Percentiles rank a stretch among this genome's conserved stretches.
Evolutionary conservation across 352 stramenopile genomes (phyloP).

Genomic region (Globisporangium cederbergense): DNA sequence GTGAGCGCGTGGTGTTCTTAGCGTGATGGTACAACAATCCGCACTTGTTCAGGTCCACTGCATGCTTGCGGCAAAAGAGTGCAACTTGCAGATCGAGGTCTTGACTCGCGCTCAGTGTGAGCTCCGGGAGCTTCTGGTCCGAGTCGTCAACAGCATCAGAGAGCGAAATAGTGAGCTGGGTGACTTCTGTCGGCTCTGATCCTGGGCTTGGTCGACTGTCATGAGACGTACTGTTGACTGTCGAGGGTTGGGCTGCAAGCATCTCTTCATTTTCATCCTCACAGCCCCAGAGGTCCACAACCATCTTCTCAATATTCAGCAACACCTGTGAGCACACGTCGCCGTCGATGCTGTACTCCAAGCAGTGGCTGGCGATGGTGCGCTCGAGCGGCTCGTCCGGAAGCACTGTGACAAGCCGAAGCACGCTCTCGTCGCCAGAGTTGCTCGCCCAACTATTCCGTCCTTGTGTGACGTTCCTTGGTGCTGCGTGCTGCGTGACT

Average conservation of each 20-base stretch:
- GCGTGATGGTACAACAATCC: slow-evolving; percentile 28
- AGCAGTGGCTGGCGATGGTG: slow-evolving; percentile 33
- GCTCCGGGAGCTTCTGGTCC: slow-evolving; percentile 17
- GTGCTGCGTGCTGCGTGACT: slow-evolving; percentile 13
- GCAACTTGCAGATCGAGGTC: slow-evolving; percentile 39
- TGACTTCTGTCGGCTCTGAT: neutral
- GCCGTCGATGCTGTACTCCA: slow-evolving; percentile 18
- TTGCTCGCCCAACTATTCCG: slow-evolving; percentile 1
- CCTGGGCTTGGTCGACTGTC: neutral
- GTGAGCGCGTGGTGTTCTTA: slow-evolving; percentile 12
- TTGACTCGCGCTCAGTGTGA: slow-evolving; percentile 15
- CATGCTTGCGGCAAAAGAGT: slow-evolving; percentile 32
- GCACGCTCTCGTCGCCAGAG: neutral
- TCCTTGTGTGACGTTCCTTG: slow-evolving; percentile 8
- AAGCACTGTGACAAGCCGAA: slow-evolving; percentile 25
- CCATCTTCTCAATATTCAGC: slow-evolving; percentile 25
- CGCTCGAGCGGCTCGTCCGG: slow-evolving; percentile 33
- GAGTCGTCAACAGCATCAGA: neutral
- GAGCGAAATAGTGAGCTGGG: slow-evolving; percentile 19
- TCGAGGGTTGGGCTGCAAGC: neutral
- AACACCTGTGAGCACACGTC: slow-evolving; percentile 14
- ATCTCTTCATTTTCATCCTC: slow-evolving; percentile 11
- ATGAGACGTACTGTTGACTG: neutral
- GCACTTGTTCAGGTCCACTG: slow-evolving; percentile 25
- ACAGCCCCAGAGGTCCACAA: slow-evolving; percentile 51